These are phyloP conservation scores for Leersia perrieri DNA, from an alignment of 176 grass and related monocot genomes.

Conservation along the genomic window DNA sequence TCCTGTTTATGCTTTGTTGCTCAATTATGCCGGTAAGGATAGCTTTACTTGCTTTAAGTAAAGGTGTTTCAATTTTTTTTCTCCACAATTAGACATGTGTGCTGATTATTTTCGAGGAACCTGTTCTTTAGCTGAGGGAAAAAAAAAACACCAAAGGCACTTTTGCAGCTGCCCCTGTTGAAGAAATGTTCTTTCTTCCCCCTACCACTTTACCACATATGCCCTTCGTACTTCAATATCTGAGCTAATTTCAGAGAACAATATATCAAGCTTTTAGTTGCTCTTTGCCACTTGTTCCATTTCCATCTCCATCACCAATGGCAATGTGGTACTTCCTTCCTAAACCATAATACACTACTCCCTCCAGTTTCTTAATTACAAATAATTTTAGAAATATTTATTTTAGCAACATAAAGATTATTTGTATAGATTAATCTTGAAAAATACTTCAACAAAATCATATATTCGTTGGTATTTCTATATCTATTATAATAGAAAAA, in stretches of 20 bases:
- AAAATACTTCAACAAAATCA: too few species aligned
- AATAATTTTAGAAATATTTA: too few species aligned
- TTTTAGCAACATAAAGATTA: too few species aligned
- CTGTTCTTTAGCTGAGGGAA: background rate
- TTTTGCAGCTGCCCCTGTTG: background rate
- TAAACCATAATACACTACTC: too few species aligned
- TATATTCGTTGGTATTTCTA: too few species aligned
- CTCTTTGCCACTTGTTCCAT: too few species aligned
- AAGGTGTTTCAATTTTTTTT: background rate
- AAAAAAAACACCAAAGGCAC: background rate
- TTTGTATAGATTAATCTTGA: too few species aligned
- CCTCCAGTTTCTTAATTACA: too few species aligned
- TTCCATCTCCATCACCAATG: background rate
- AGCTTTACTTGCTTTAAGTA: background rate
- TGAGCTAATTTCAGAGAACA: too few species aligned
- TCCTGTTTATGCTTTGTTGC: background rate
- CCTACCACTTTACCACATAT: too few species aligned
- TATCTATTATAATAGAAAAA: too few species aligned
- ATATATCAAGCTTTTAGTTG: background rate
- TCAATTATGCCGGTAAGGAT: background rate
- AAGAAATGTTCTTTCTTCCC: constrained; percentile 15
- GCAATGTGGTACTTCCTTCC: background rate
- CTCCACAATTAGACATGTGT: background rate
- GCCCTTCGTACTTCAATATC: too few species aligned
- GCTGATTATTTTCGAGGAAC: background rate